Percentiles rank a stretch among this genome's conserved stretches.
phyloP scores from a whole-genome alignment of 768 basidiomycete species.

The Tricholoma furcatifolium region DNA sequence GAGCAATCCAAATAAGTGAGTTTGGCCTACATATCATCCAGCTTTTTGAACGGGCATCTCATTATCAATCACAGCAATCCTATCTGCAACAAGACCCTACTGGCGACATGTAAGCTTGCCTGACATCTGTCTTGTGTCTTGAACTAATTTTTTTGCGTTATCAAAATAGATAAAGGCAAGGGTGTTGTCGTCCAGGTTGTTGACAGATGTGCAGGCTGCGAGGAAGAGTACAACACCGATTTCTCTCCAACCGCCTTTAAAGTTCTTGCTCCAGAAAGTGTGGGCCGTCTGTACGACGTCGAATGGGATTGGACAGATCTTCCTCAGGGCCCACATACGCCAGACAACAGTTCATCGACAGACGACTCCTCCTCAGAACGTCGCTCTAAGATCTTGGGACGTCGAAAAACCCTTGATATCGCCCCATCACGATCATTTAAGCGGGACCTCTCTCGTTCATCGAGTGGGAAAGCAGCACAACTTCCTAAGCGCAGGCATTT shows the following conservation, averaged over 20 bases:
- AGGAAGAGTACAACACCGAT: slow-evolving; percentile 8
- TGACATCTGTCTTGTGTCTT: not conserved
- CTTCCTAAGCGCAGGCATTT: not conserved
- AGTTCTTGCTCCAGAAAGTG: slow-evolving; percentile 4
- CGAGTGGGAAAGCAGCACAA: not conserved
- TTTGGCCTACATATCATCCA: not conserved
- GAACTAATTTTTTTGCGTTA: too few relatives aligned
- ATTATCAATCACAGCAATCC: slow-evolving; percentile 12
- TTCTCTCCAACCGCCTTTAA: slow-evolving; percentile 12
- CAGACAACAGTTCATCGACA: not conserved
- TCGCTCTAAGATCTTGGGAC: not conserved
- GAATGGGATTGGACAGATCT: slow-evolving; percentile 9
- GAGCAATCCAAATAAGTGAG: slow-evolving; percentile 12
- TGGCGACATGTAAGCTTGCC: slow-evolving; percentile 11
- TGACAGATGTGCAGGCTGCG: slow-evolving; percentile 15
- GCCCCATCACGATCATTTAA: not conserved
- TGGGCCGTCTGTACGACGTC: slow-evolving; percentile 7
- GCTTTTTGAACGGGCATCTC: not conserved
- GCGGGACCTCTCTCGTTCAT: not conserved
- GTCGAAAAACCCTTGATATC: not conserved
- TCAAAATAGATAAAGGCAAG: slow-evolving; percentile 12
- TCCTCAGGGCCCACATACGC: not conserved
- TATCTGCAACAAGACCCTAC: slow-evolving; percentile 14
- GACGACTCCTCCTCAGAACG: not conserved
- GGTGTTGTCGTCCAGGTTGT: slow-evolving; percentile 16